Evolutionary conservation across 129 eudicot genomes (phyloP).

Genomic region (Flaveria trinervia): DNA sequence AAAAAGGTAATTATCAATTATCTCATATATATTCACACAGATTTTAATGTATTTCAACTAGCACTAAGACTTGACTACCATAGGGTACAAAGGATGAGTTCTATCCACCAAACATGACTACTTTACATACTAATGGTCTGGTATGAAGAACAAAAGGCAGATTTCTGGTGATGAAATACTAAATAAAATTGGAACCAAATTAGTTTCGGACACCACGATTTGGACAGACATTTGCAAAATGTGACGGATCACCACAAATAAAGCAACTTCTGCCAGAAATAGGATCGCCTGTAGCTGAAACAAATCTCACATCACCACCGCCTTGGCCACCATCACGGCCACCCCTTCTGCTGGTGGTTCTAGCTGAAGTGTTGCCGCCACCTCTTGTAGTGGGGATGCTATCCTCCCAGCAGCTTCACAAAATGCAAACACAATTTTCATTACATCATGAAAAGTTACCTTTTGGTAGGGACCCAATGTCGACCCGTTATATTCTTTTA

Average conservation of each 20-base stretch:
- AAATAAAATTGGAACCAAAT: neutral
- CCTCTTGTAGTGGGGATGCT: slow-evolving; percentile 41
- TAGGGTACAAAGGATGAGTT: neutral
- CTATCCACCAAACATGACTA: neutral
- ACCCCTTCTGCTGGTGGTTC: slow-evolving; percentile 47
- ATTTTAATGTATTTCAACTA: neutral
- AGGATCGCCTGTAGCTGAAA: slow-evolving; percentile 95
- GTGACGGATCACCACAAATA: slow-evolving; percentile 88
- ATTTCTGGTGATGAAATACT: neutral
- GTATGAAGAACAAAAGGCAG: neutral
- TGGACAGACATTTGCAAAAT: slow-evolving; percentile 92
- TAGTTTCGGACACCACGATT: slow-evolving; percentile 57
- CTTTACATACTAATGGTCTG: neutral
- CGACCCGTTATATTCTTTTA: neutral
- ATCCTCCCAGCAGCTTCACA: slow-evolving; percentile 83
- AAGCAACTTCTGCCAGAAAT: slow-evolving; percentile 78
- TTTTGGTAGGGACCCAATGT: neutral
- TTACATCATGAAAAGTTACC: neutral
- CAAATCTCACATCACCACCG: slow-evolving; percentile 58
- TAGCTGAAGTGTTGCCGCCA: slow-evolving; percentile 39
- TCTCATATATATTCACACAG: neutral
- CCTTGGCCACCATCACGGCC: slow-evolving; percentile 40
- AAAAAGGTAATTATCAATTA: neutral
- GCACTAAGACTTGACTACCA: neutral
- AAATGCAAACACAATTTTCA: neutral